Evolutionary conservation across 2,329 filamentous ascomycete species (phyloP).

Genomic region (Cercospora sojina): DNA sequence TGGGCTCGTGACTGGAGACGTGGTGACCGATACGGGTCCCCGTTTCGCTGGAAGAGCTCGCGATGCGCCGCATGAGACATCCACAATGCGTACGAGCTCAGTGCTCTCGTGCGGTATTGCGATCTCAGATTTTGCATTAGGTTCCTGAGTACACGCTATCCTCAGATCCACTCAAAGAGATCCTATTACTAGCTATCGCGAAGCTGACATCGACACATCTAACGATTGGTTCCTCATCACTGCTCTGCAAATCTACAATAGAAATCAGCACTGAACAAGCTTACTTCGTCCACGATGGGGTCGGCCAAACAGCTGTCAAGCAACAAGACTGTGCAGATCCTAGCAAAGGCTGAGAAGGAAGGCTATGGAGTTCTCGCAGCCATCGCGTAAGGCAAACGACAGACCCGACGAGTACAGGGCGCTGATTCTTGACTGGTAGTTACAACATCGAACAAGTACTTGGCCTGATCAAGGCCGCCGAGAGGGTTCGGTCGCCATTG

Average conservation of each 20-base stretch:
- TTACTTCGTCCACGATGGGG: neutral
- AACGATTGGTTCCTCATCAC: neutral
- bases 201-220: neutral
- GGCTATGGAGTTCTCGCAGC: conserved; percentile 29
- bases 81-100: neutral
- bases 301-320: neutral
- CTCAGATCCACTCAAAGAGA: neutral
- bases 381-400: conserved; percentile 16
- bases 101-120: neutral
- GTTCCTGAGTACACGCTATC: neutral
- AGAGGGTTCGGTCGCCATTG: conserved; percentile 31
- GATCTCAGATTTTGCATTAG: neutral
- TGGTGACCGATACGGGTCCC: neutral
- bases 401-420: neutral
- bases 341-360: conserved; percentile 25
- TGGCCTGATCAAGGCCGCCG: conserved; percentile 33
- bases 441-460: conserved; percentile 35
- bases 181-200: neutral
- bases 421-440: neutral
- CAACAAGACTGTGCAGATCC: conserved; percentile 26
- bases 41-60: neutral
- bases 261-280: neutral
- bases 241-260: neutral
- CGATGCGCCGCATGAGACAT: neutral
- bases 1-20: neutral